A percentile compares a stretch with the other conserved stretches of the same genome.
Conservation (phyloP, 305 asterid genomes). For the Fraxinus greggii region DNA sequence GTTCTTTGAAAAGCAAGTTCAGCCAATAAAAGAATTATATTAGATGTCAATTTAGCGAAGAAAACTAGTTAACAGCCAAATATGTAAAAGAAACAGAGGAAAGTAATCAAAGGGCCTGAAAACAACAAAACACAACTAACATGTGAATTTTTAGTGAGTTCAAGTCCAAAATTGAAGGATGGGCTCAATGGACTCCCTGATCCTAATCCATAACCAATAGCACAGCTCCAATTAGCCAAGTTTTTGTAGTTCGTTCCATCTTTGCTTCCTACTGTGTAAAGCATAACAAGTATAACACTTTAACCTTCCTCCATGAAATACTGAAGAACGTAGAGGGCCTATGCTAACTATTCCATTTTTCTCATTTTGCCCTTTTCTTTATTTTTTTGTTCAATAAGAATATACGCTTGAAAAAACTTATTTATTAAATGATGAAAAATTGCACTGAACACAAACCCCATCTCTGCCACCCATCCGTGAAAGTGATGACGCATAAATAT, state of each 20-base stretch:
- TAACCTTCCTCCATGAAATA: slow-evolving; percentile 6
- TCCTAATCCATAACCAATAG: slow-evolving; percentile 82
- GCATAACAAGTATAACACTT: slow-evolving; percentile 19
- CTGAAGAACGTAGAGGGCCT: background rate
- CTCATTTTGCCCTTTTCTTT: background rate
- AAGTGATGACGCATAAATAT: background rate
- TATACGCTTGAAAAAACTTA: slow-evolving; percentile 6
- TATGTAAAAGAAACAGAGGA: background rate
- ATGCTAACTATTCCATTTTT: background rate
- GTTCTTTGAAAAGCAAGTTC: slow-evolving; percentile 5
- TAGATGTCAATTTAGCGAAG: background rate
- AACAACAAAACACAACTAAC: slow-evolving; percentile 34
- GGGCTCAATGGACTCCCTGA: slow-evolving; percentile 90
- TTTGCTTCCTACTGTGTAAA: slow-evolving; percentile 63
- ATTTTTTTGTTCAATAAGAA: background rate
- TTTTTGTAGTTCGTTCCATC: slow-evolving; percentile 55
- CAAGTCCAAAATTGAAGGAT: slow-evolving; percentile 86
- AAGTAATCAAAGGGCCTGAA: slow-evolving; percentile 17
- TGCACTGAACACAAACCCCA: background rate
- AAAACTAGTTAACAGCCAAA: slow-evolving; percentile 1
- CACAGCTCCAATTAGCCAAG: slow-evolving; percentile 90
- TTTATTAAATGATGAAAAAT: background rate
- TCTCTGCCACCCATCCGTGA: slow-evolving; percentile 2
- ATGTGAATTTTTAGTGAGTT: slow-evolving; percentile 76
- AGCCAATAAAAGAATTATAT: slow-evolving; percentile 4